Base-by-base conservation (phyloP, 169 alveolate species). In the Plasmodium yoelii region DNA sequence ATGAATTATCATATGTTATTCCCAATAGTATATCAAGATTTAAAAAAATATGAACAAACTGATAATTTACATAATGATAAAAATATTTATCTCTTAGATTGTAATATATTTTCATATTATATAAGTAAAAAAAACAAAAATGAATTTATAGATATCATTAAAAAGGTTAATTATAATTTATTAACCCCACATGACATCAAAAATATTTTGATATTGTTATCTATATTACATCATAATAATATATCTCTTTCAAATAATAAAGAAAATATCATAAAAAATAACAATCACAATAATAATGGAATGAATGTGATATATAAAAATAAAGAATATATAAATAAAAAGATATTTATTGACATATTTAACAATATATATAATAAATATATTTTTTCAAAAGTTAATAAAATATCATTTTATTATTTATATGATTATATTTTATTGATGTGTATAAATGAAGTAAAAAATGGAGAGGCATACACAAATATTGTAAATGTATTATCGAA, bases 321-420 rank as follows among this genome's bases (percentile, higher is more conserved):
- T 75, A 68, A 75, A 56, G 90, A 67, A 55, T 82, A 82, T n/a
- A 59, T 82, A 53, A 82, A 82, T 55, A 82, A 82, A 67, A 67
- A 68, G 68, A 49, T 56, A 46, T 53, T 67, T 42, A 24, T 53
- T 12, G 84, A 67, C 0, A 67, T 82, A 9, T 82, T 82, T 55
- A 60, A 8, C 8, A 82, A 39, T 34, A 39, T 82, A 9, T 82
- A 70, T 39, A 34, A 34, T 34, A 68, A 55, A 26, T 55, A 26
- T 18, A 82, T 82, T 5, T 24, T 10, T 55, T n/a, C 90, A 19
- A 82, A 82, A 60, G 5, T 28, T 10, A 70, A 82, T 47, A 4
- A 51, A 22, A 82, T 82, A 19, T 82, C 90, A 18, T 82, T 82
- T 51, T 46, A 67, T 28, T 70, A 82, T 7, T 60, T 82, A 47